Evolutionary conservation across 257 asterid species (phyloP).

Genomic region (Solanum acaule): DNA sequence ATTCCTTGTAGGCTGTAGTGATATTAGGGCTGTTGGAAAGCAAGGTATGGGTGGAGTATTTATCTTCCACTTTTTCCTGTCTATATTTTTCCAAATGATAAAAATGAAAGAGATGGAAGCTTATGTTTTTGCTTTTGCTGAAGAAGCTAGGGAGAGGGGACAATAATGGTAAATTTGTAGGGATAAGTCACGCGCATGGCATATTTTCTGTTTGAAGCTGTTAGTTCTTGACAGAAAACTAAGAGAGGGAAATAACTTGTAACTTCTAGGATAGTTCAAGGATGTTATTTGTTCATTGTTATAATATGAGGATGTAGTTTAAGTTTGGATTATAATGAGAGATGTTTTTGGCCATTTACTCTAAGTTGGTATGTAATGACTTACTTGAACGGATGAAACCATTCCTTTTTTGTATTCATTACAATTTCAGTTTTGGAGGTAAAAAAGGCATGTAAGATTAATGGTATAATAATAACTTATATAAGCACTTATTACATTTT

Average conservation of each 20-base stretch:
- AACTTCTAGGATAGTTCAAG: not conserved
- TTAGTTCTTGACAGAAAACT: not conserved
- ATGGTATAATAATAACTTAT: not conserved
- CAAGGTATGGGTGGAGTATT: not conserved
- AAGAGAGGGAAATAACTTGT: not conserved
- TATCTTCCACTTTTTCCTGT: not conserved
- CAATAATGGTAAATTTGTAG: not conserved
- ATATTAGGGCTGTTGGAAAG: not conserved
- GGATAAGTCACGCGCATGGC: not conserved
- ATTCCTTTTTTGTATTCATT: not conserved
- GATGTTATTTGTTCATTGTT: not conserved
- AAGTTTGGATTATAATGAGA: not conserved
- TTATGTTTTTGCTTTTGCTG: not conserved
- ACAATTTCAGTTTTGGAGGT: not conserved
- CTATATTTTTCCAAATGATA: not conserved
- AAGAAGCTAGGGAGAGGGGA: not conserved
- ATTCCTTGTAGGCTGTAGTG: not conserved
- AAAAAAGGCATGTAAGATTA: not conserved
- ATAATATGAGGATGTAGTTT: too few relatives aligned
- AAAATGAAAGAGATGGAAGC: not conserved
- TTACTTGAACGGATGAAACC: not conserved
- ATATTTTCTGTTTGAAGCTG: not conserved
- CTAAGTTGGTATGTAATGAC: not conserved
- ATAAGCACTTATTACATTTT: not conserved
- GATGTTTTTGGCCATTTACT: not conserved